Evolutionary conservation across 257 asterid genomes (phyloP).

Genomic region (Plectranthus barbatus): DNA sequence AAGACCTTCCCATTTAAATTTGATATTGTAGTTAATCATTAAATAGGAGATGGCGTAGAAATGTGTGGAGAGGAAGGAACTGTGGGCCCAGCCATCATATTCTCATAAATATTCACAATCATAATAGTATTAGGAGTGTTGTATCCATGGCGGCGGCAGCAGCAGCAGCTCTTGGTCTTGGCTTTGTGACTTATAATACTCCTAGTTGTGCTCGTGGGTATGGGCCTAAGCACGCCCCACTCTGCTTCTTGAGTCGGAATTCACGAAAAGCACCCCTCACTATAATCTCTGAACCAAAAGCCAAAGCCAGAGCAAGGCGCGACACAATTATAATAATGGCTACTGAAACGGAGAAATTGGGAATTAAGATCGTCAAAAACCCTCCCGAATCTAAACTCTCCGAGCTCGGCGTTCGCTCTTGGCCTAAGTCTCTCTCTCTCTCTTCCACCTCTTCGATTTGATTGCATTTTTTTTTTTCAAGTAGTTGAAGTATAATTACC

Average conservation of each 20-base stretch:
- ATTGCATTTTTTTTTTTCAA: neutral
- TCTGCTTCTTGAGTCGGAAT: neutral
- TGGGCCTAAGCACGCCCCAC: slow-evolving; percentile 17
- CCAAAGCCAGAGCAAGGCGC: neutral
- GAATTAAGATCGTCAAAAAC: slow-evolving; percentile 50
- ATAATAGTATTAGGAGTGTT: too few species aligned
- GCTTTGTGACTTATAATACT: neutral
- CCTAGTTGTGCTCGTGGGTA: neutral
- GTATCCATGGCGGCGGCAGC: too few species aligned
- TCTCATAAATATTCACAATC: neutral
- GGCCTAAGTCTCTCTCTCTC: slow-evolving; percentile 52
- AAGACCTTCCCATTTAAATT: too few species aligned
- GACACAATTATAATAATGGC: slow-evolving; percentile 21
- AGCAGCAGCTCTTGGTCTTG: slow-evolving; percentile 1
- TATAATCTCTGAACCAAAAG: neutral
- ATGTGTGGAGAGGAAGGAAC: neutral
- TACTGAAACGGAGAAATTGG: slow-evolving; percentile 43
- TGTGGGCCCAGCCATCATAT: neutral
- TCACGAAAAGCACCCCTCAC: neutral
- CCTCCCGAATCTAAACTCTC: slow-evolving; percentile 69
- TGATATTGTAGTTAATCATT: too few species aligned
- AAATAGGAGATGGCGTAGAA: neutral
- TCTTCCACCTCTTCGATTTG: neutral
- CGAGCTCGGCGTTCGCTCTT: slow-evolving; percentile 77
- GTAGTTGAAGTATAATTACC: too few species aligned